Conservation (phyloP, 805 yeast species). For the Zygotorulaspora chibaensis region DNA sequence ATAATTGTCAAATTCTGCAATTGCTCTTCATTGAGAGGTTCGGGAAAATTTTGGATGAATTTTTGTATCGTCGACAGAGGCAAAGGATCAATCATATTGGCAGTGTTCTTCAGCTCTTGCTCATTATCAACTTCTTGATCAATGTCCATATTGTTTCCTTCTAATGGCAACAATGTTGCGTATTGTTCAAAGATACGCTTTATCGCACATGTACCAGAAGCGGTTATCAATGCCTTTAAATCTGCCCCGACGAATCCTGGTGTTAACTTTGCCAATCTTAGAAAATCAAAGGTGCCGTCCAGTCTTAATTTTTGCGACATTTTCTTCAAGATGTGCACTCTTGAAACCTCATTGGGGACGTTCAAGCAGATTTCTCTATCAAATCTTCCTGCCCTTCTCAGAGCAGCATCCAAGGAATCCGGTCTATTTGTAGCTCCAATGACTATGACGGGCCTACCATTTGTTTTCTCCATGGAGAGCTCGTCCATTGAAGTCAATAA, state of each 20-base stretch:
- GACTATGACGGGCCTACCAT: slow-evolving; percentile 87
- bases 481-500: slow-evolving; percentile 93
- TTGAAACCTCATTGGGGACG: slow-evolving; percentile 86
- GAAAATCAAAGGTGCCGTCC: slow-evolving; percentile 65
- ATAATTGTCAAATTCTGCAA: slow-evolving; percentile 70
- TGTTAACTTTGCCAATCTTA: slow-evolving; percentile 78
- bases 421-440: slow-evolving; percentile 98
- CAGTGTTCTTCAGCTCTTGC: slow-evolving; percentile 31
- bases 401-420: slow-evolving; percentile 88
- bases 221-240: slow-evolving; percentile 85
- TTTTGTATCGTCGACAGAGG: slow-evolving; percentile 63
- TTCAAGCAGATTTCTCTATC: slow-evolving; percentile 91
- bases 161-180: slow-evolving; percentile 10
- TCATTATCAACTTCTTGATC: slow-evolving; percentile 15
- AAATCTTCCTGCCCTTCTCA: slow-evolving; percentile 94
- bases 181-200: slow-evolving; percentile 77
- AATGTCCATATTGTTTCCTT: slow-evolving; percentile 13
- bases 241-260: slow-evolving; percentile 99
- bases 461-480: slow-evolving; percentile 78
- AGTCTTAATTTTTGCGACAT: slow-evolving; percentile 66
- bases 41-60: slow-evolving; percentile 70
- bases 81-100: slow-evolving; percentile 34
- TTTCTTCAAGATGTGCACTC: slow-evolving; percentile 69
- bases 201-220: slow-evolving; percentile 92
- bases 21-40: slow-evolving; percentile 72